Conservation (phyloP, 1,139 yeast genomes). For the Candida sp. region DNA sequence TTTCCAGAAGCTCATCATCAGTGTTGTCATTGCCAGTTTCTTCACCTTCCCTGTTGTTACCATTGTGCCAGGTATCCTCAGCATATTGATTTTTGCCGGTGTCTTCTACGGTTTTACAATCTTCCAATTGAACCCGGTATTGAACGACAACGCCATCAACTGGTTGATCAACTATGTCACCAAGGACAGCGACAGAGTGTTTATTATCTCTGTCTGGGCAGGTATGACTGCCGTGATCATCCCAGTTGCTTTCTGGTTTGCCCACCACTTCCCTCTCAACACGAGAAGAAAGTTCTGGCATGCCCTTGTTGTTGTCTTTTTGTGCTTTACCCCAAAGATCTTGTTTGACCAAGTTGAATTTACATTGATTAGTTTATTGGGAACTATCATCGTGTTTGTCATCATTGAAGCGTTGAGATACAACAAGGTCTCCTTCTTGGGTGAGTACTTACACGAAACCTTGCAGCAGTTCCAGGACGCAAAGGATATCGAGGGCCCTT, state of each 20-base stretch:
- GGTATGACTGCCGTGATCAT: conserved; percentile 34
- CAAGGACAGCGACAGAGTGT: conserved; percentile 25
- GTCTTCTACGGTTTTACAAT: conserved; percentile 28
- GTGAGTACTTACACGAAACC: conserved; percentile 31
- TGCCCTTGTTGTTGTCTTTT: conserved; percentile 33
- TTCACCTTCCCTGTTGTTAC: conserved; percentile 24
- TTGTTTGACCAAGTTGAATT: conserved; percentile 26
- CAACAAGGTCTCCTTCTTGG: conserved; percentile 44
- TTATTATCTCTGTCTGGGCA: conserved; percentile 47
- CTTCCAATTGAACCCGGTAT: conserved; percentile 29
- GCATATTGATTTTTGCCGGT: conserved; percentile 21
- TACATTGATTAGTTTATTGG: conserved; percentile 40
- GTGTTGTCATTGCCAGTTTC: conserved; percentile 24
- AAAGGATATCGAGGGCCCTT: conserved; percentile 68
- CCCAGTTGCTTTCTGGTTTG: conserved; percentile 41
- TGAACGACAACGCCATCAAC: conserved; percentile 27
- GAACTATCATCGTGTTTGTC: conserved; percentile 49
- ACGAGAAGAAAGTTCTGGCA: conserved; percentile 59
- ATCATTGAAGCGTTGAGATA: conserved; percentile 59
- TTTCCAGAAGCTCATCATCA: conserved; percentile 35
- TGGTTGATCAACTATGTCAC: conserved; percentile 33
- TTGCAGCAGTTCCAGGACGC: conserved; percentile 64
- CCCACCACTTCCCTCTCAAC: conserved; percentile 46
- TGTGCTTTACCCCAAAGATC: conserved; percentile 27
- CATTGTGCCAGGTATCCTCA: conserved; percentile 9